phyloP scores from a whole-genome alignment of 306 rosid genomes.

The Rosa persica region DNA sequence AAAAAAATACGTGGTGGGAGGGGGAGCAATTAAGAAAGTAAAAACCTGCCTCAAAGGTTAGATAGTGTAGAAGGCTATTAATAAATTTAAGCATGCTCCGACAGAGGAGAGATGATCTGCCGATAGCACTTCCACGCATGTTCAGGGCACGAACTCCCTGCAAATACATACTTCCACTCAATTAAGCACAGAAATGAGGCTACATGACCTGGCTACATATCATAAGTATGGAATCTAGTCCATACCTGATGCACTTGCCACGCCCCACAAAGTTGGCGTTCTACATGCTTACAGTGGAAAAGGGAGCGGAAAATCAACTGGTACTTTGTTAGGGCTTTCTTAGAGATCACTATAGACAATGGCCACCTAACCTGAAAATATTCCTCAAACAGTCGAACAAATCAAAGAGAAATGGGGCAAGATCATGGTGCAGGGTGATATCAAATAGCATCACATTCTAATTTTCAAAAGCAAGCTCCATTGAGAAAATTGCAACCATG shows the following conservation, averaged over 20 bases:
- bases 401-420: background rate
- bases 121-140: slow-evolving; percentile 80
- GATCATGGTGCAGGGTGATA: background rate
- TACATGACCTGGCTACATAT: slow-evolving; percentile 13
- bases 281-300: slow-evolving; percentile 93
- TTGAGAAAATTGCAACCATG: background rate
- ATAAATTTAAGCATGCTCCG: slow-evolving; percentile 97
- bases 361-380: slow-evolving; percentile 89
- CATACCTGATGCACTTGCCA: slow-evolving; percentile 99
- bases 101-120: slow-evolving; percentile 92
- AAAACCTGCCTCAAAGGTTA: slow-evolving; percentile 86
- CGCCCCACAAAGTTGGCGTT: slow-evolving; percentile 93
- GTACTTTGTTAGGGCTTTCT: slow-evolving; percentile 78
- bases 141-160: slow-evolving; percentile 87
- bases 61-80: slow-evolving; percentile 87
- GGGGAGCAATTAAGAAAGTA: background rate
- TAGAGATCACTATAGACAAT: slow-evolving; percentile 82
- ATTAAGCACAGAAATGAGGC: slow-evolving; percentile 21
- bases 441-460: background rate
- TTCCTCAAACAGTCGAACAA: slow-evolving; percentile 15
- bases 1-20: background rate
- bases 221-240: background rate
- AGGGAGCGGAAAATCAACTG: slow-evolving; percentile 91
- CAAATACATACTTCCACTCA: slow-evolving; percentile 24
- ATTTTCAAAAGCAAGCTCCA: background rate